Evolutionary conservation across 805 yeast genomes (phyloP), one percentile per base, ranked within the genome.

Genomic region (Schwanniomyces yamadae): DNA sequence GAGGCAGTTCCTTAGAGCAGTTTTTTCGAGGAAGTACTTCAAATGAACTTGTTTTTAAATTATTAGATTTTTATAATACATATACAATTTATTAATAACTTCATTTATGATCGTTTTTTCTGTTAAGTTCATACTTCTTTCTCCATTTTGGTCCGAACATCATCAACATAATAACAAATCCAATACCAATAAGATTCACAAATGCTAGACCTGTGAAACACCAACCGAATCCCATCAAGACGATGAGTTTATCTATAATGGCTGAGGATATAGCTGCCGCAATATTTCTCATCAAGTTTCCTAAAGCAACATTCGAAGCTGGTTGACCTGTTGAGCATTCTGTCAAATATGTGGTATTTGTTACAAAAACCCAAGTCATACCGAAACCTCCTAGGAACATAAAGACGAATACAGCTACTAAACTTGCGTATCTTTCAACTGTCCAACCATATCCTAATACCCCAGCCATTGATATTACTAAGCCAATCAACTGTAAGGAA

Each of bases 201-300:
- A 57, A 29, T 28, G 72, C 77, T n/a, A 74, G 48, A 0, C 77
- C 78, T 0, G 78, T 72, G 40, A 74, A 76, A 40, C 77, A 72
- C 79, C 79, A 74, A 0, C 78, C 78, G 37, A 58, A 59, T 0
- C 79, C 79, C 72, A 61, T 57, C 28, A 27, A 36, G n/a, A 37
- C 18, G 2, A 54, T 44, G 12, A 63, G 29, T 23, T 63, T 59
- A 11, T 68, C 59, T 11, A 75, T 61, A 4, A 73, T 55, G 1
- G 66, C 73, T 0, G 81, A 69, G 20, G 78, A 69, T 0, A 75
- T 59, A 2, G 79, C 78, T 1, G 82, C 82, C 1, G 77, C 77
- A 3, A 66, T 46, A 42, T 76, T 77, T 47, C 82, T 63, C 48
- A 74, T 66, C 34, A 73, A 57, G 40, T 77, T 76, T 1, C 77